Conservation (phyloP, 2,329 filamentous ascomycete genomes). For the Aaosphaeria pasadenensis region DNA sequence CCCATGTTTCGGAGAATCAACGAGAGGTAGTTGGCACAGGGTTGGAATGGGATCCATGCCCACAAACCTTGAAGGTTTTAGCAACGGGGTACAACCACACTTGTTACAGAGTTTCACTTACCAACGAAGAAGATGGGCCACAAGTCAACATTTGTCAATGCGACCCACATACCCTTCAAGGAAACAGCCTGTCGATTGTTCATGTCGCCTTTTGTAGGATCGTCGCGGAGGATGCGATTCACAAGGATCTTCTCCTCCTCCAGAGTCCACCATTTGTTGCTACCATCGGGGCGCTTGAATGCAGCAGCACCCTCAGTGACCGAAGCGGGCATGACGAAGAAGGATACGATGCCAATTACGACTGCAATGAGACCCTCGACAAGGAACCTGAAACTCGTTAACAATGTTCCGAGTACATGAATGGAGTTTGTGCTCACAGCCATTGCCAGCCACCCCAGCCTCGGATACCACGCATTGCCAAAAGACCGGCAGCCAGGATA, state of each 20-base stretch:
- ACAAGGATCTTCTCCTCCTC: slow-evolving; percentile 65
- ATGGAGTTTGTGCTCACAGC: slow-evolving; percentile 7
- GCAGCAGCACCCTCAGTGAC: slow-evolving; percentile 10
- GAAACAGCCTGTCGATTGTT: not conserved
- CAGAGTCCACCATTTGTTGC: slow-evolving; percentile 60
- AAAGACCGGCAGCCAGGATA: slow-evolving; percentile 38
- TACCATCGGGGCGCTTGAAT: slow-evolving; percentile 55
- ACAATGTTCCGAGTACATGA: slow-evolving; percentile 37
- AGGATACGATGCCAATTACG: slow-evolving; percentile 52
- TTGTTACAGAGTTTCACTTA: not conserved
- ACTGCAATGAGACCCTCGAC: slow-evolving; percentile 57
- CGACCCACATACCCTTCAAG: not conserved
- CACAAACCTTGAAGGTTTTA: slow-evolving; percentile 29
- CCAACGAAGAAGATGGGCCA: slow-evolving; percentile 15
- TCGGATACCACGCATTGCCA: slow-evolving; percentile 41
- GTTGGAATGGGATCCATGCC: slow-evolving; percentile 33
- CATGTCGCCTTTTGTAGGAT: slow-evolving; percentile 54
- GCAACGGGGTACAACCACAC: too few species aligned
- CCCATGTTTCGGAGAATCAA: slow-evolving; percentile 59
- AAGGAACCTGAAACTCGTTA: slow-evolving; percentile 35
- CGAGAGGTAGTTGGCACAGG: slow-evolving; percentile 35
- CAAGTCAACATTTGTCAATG: slow-evolving; percentile 5
- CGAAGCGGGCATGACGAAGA: slow-evolving; percentile 52
- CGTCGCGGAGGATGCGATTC: slow-evolving; percentile 59
- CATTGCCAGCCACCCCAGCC: slow-evolving; percentile 44